A percentile compares a stretch with the other conserved stretches of the same genome.
Conservation (phyloP, 305 asterid genomes). For the Solanum aculeatissimum region DNA sequence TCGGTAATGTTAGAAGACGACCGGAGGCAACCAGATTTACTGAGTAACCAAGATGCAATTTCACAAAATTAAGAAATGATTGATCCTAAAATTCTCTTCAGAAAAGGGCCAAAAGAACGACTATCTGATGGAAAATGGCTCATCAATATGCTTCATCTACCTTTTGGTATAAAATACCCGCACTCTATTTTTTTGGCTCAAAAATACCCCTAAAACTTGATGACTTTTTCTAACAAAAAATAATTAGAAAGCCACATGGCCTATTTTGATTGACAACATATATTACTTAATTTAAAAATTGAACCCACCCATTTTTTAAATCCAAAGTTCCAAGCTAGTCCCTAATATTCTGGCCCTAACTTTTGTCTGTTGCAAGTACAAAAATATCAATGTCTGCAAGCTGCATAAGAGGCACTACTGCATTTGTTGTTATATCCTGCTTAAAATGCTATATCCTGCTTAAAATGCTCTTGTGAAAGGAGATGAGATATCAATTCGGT, state of each 20-base stretch:
- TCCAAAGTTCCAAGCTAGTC: background rate
- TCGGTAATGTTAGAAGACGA: too few species aligned
- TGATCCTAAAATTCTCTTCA: background rate
- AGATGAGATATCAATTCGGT: conserved; percentile 68
- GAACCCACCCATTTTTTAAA: background rate
- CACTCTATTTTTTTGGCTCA: background rate
- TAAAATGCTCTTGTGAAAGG: conserved; percentile 71
- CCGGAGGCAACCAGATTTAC: background rate
- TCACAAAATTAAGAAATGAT: background rate
- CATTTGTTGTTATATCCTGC: conserved; percentile 66
- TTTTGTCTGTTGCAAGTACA: conserved; percentile 67
- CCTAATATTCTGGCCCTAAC: conserved; percentile 9
- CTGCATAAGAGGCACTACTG: conserved; percentile 75
- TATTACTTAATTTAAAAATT: background rate
- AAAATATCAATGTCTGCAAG: conserved; percentile 61
- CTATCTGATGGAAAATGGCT: background rate
- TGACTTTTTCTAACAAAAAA: background rate
- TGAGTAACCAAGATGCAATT: background rate
- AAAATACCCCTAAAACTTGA: background rate
- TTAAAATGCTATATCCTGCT: conserved; percentile 78
- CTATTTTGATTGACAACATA: background rate
- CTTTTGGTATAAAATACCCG: background rate
- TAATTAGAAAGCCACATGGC: background rate
- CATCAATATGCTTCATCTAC: background rate
- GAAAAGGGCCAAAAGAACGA: background rate